A percentile compares a stretch with the other conserved stretches of the same genome.
Conservation (phyloP, 2,329 filamentous ascomycete genomes). For the Colletotrichum kahawae region DNA sequence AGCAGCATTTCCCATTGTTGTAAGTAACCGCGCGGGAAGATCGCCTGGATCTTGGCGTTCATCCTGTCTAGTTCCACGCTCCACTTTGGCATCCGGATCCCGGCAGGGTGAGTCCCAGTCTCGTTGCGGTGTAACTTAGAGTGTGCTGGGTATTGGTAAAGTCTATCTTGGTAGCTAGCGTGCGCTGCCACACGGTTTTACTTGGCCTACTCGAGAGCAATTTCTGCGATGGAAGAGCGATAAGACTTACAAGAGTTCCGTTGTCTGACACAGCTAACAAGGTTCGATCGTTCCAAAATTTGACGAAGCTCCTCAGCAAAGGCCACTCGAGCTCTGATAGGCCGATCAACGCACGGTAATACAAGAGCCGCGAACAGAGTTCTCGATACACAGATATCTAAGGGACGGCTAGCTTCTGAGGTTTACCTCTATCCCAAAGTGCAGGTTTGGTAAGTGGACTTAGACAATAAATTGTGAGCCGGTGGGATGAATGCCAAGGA, state of each 20-base stretch:
- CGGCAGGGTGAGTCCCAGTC: background rate
- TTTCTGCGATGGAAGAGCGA: background rate
- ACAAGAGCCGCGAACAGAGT: background rate
- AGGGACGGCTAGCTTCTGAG: background rate
- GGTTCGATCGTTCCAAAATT: accelerated
- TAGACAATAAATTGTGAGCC: accelerated
- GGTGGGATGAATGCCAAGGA: background rate
- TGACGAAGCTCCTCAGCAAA: background rate
- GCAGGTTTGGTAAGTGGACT: background rate
- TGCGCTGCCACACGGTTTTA: background rate
- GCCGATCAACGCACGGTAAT: background rate
- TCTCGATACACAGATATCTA: background rate
- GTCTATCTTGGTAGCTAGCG: background rate
- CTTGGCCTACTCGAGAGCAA: background rate
- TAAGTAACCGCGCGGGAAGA: background rate
- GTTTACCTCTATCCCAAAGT: background rate
- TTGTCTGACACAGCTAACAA: background rate
- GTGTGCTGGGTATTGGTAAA: accelerated
- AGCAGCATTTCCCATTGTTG: background rate
- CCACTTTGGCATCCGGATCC: background rate
- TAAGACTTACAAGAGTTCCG: background rate
- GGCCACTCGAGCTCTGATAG: background rate
- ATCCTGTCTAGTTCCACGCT: background rate
- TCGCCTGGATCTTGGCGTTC: background rate
- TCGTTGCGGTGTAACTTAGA: background rate